These are phyloP conservation scores for Metschnikowia lunata DNA, from an alignment of 805 yeast genomes.

Conservation along the genomic window DNA sequence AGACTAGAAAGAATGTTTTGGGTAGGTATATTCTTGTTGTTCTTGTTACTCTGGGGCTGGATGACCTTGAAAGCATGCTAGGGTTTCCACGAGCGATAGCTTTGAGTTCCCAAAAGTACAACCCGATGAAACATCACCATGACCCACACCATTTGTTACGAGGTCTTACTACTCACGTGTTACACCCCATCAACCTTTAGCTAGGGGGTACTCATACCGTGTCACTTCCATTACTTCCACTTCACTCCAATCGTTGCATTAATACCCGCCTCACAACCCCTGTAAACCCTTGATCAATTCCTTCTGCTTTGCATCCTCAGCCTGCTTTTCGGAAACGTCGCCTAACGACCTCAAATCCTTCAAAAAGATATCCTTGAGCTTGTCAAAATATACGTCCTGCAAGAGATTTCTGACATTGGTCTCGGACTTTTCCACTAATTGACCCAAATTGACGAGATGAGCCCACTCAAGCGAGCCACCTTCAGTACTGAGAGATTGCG, in stretches of 20 bases:
- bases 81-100: no score
- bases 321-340: slow-evolving; percentile 27
- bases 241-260: neutral
- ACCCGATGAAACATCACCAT: no score
- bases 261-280: slow-evolving; percentile 18
- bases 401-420: slow-evolving; percentile 78
- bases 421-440: slow-evolving; percentile 83
- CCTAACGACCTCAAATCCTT: slow-evolving; percentile 41
- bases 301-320: slow-evolving; percentile 30
- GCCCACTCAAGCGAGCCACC: slow-evolving; percentile 45
- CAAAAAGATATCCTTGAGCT: slow-evolving; percentile 77
- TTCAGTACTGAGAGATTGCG: slow-evolving; percentile 36
- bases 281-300: slow-evolving; percentile 39
- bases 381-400: slow-evolving; percentile 93
- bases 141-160: no score
- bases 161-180: no score
- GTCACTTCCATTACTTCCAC: no score
- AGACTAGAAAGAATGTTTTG: no score
- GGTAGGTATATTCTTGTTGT: no score
- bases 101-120: no score
- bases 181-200: no score
- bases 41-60: no score
- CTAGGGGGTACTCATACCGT: no score
- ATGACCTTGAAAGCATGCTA: no score
- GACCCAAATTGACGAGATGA: slow-evolving; percentile 85